Percentiles rank a stretch among this genome's conserved stretches.
Conservation (phyloP, 1,139 yeast species). For the Pichia sp. region DNA sequence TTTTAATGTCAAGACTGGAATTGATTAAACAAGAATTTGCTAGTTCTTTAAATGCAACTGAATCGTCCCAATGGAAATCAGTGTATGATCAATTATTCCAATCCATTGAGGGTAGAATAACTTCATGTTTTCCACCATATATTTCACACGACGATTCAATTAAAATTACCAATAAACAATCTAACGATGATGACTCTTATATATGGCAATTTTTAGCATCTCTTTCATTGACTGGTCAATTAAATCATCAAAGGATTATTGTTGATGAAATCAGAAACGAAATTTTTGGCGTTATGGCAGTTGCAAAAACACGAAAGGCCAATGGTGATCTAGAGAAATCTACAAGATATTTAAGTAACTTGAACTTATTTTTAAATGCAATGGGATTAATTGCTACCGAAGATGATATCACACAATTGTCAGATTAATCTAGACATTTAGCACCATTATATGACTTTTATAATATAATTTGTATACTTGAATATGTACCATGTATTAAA, state of each 20-base stretch:
- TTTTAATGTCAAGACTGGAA: slow-evolving; percentile 87
- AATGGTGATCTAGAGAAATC: slow-evolving; percentile 51
- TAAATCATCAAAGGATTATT: slow-evolving; percentile 88
- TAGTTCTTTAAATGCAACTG: slow-evolving; percentile 36
- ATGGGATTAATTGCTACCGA: slow-evolving; percentile 93
- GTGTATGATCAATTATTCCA: slow-evolving; percentile 81
- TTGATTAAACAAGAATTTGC: slow-evolving; percentile 80
- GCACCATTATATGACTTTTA: background rate
- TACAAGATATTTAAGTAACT: slow-evolving; percentile 64
- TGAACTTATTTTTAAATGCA: slow-evolving; percentile 89
- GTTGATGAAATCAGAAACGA: slow-evolving; percentile 94
- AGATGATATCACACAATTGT: slow-evolving; percentile 47
- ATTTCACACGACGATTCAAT: slow-evolving; percentile 30
- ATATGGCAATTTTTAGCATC: slow-evolving; percentile 98
- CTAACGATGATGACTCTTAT: slow-evolving; percentile 65
- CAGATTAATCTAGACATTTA: background rate
- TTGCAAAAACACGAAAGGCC: slow-evolving; percentile 62
- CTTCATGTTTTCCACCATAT: slow-evolving; percentile 76
- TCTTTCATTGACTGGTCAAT: slow-evolving; percentile 83
- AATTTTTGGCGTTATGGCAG: slow-evolving; percentile 81
- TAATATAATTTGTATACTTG: background rate
- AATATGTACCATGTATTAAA: background rate
- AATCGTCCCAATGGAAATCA: slow-evolving; percentile 61
- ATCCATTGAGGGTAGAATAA: slow-evolving; percentile 69
- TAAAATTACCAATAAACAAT: slow-evolving; percentile 18